Percentiles rank a stretch among this genome's conserved stretches.
These are phyloP conservation scores for Paramyrothecium sp. DNA, from an alignment of 2,329 filamentous ascomycete species.

Conservation along the genomic window DNA sequence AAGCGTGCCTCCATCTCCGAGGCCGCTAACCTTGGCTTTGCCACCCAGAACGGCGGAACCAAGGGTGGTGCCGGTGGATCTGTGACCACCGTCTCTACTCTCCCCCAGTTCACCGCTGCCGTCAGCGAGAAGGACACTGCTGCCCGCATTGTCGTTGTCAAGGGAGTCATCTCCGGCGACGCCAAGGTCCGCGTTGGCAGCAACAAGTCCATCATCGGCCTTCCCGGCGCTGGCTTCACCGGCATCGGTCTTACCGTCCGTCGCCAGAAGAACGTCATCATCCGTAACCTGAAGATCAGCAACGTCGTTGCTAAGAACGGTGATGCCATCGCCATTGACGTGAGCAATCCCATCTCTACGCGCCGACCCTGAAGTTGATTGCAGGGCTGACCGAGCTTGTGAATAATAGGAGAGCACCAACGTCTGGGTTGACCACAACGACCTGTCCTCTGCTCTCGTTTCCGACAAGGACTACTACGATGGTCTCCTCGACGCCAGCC, in stretches of 20 bases:
- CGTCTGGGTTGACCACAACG: slow-evolving; percentile 53
- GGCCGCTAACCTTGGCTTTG: slow-evolving; percentile 22
- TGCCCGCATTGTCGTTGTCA: slow-evolving; percentile 34
- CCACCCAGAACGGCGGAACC: slow-evolving; percentile 29
- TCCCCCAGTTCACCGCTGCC: slow-evolving; percentile 40
- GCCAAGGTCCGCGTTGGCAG: slow-evolving; percentile 34
- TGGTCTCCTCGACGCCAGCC: slow-evolving; percentile 59
- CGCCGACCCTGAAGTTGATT: background rate
- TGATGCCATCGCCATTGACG: slow-evolving; percentile 49
- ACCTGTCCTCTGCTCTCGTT: slow-evolving; percentile 47
- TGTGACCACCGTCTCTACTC: slow-evolving; percentile 43
- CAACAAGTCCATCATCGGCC: slow-evolving; percentile 41
- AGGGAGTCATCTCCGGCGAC: slow-evolving; percentile 32
- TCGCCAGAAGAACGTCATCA: slow-evolving; percentile 51
- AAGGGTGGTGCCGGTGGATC: slow-evolving; percentile 46
- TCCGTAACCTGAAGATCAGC: slow-evolving; percentile 57
- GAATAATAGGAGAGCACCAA: slow-evolving; percentile 36
- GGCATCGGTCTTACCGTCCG: slow-evolving; percentile 50
- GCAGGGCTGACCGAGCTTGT: background rate
- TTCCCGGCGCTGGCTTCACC: slow-evolving; percentile 26
- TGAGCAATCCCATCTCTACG: background rate
- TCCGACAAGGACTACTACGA: slow-evolving; percentile 67
- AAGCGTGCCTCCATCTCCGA: slow-evolving; percentile 24
- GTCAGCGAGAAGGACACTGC: slow-evolving; percentile 34
- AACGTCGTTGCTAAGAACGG: slow-evolving; percentile 54